Conservation (phyloP, 257 asterid genomes). For the Linaria vulgaris region DNA sequence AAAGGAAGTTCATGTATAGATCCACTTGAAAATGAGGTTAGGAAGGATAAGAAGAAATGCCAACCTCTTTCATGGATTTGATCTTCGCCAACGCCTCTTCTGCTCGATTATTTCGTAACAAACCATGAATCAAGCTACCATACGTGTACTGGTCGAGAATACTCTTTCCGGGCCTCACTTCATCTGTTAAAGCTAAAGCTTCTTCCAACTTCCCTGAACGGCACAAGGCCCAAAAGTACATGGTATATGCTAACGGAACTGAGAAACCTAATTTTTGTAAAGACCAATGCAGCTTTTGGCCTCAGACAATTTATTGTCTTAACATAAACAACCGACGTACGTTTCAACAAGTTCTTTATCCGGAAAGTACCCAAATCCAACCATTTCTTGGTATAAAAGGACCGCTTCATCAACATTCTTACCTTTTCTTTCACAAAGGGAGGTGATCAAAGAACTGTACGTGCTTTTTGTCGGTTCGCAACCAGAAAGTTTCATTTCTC, state of each 20-base stretch:
- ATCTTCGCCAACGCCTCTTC: slow-evolving; percentile 70
- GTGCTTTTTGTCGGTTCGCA: slow-evolving; percentile 59
- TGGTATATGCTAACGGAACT: slow-evolving; percentile 54
- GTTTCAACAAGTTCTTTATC: slow-evolving; percentile 66
- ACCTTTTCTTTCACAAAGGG: slow-evolving; percentile 74
- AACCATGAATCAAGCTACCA: slow-evolving; percentile 75
- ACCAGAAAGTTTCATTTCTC: slow-evolving; percentile 65
- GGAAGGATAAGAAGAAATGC: slow-evolving; percentile 58
- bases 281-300: slow-evolving; percentile 60
- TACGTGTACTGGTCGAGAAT: slow-evolving; percentile 54
- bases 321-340: slow-evolving; percentile 66
- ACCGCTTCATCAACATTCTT: slow-evolving; percentile 73
- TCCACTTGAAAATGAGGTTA: too few species aligned
- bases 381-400: slow-evolving; percentile 58
- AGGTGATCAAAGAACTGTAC: slow-evolving; percentile 50
- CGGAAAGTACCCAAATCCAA: slow-evolving; percentile 44
- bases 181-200: slow-evolving; percentile 51
- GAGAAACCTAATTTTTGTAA: slow-evolving; percentile 57
- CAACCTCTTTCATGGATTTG: slow-evolving; percentile 53
- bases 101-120: slow-evolving; percentile 48
- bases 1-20: too few species aligned
- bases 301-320: slow-evolving; percentile 52
- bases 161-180: slow-evolving; percentile 48
- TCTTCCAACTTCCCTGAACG: slow-evolving; percentile 74
- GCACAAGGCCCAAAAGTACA: slow-evolving; percentile 68